Conservation (phyloP, 2,329 filamentous ascomycete genomes). For the Trichoderma hamatum region DNA sequence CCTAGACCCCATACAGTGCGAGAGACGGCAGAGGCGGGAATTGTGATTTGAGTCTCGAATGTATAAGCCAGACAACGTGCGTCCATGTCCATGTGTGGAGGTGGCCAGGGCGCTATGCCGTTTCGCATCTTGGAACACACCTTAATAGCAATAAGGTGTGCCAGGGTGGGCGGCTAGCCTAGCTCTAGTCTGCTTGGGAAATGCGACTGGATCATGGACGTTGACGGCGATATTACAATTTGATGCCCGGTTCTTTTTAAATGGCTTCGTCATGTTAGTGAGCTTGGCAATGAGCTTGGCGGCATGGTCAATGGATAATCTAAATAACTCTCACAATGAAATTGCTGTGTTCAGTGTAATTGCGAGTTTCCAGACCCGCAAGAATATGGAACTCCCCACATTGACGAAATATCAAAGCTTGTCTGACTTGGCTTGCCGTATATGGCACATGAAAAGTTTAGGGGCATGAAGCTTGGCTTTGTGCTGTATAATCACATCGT, state of each 20-base stretch:
- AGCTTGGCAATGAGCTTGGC: constrained; percentile 3
- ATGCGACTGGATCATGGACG: background rate
- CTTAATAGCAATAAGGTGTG: constrained; percentile 30
- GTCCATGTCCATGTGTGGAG: constrained; percentile 8
- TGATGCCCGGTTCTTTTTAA: background rate
- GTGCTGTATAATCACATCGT: background rate
- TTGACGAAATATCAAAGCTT: background rate
- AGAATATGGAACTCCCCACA: background rate
- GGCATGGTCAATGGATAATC: too few species aligned
- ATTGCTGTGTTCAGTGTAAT: background rate
- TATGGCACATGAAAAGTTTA: background rate
- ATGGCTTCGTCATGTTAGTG: constrained; percentile 1
- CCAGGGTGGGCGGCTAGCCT: constrained; percentile 23
- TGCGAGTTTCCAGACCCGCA: constrained; percentile 14
- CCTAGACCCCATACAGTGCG: constrained; percentile 15
- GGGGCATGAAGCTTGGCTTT: background rate
- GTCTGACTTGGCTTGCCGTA: background rate
- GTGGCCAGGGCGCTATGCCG: constrained; percentile 12
- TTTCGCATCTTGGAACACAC: constrained; percentile 10
- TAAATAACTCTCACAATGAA: background rate
- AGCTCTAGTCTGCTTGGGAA: background rate
- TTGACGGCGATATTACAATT: background rate
- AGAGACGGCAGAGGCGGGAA: background rate
- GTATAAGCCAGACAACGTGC: constrained; percentile 14
- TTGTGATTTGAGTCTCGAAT: background rate